Evolutionary conservation across 106 monocot genomes (phyloP), one percentile per base, ranked within the genome.

Genomic region (Agapanthus africanus): DNA sequence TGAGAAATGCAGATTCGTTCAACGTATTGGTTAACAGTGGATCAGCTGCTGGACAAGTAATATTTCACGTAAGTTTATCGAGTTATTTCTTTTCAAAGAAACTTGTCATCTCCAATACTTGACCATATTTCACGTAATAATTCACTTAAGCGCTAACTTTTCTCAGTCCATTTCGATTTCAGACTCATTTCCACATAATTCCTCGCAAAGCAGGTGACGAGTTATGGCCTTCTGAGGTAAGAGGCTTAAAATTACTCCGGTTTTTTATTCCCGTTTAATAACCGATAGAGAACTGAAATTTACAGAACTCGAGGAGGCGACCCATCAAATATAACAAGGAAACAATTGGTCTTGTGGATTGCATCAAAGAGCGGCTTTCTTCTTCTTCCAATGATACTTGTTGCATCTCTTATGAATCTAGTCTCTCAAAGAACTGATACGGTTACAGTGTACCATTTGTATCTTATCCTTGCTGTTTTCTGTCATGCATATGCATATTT

Each of bases 181-280:
- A 95, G 95, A 91, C 95, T 59, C 95, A 95, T 81, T 80, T 95
- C 34, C 95, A 95, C 75, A 84, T 95, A 73, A 91, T 95, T 70
- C 95, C 95, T 76, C 91, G 95, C 14, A 95, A 80, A 77, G 61
- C 68, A 63, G 83, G 84, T 21, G 95, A 95, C 59, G 49, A 77
- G 67, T 76, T 95, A 73, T 95, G 95, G 95, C 78, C 73, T 63
- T 80, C 64, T 22, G 64, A 64, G 64, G 64, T 64, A 64, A 63
- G 37, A 23, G 22, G 25, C 21, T 22, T 30, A n/a, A 62, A 62
- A 35, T 16, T 28, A 25, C 1, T 16, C 39, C 27, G 23, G 22
- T 22, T 35, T 19, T 7, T 66, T 36, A 13, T 61, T 35, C 22
- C 36, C 35, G 15, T 8, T 10, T 35, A 50, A 68, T 35, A 40